Evolutionary conservation across 768 basidiomycete species (phyloP), one percentile per base, ranked within the genome.

Genomic region (Pulveroboletus frians): DNA sequence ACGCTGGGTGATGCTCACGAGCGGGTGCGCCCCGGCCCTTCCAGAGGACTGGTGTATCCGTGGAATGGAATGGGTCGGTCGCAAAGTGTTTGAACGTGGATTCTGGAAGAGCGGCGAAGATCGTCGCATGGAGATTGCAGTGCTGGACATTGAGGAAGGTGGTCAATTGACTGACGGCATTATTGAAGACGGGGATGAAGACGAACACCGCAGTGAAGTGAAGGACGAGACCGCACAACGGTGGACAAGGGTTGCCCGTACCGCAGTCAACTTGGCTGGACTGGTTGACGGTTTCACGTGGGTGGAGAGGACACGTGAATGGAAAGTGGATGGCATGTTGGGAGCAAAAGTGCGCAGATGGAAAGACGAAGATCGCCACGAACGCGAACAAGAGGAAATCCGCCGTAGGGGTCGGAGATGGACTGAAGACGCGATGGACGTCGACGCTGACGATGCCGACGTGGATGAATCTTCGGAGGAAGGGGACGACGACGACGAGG

Each of bases 31-130:
- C 18, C 83, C 84, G 0, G 84, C 90, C 0, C 71, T 98, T 2
- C 78, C 88, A 0, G 96, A 99, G 67, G 96, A 98, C 60, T 97
- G 94, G 92, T 89, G 88, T 59, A 64, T 97, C 56, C 79, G 96
- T 29, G 96, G 96, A 1, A 91, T 94, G 84, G 93, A 93, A 58
- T 99, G 96, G 96, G 85, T 91, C 4, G 87, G 90, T 6, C 76
- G 91, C 50, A 81, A 82, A 52, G 84, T 97, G 14, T 98, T 87
- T 63, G 92, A 95, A 65, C 81, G 90, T 35, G 95, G 94, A 0
- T 98, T 85, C 65, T 99, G 96, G 96, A 89, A 86, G 62, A 73
- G 74, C n/a, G 79, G 78, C 29, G 85, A 84, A 44, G 83, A 84
- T 49, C 74, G 77, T 40, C 70, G 72, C 35, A 60, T 69, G 53